phyloP scores from a whole-genome alignment of 495 filamentous ascomycete genomes.

The Filosporella fistucella region DNA sequence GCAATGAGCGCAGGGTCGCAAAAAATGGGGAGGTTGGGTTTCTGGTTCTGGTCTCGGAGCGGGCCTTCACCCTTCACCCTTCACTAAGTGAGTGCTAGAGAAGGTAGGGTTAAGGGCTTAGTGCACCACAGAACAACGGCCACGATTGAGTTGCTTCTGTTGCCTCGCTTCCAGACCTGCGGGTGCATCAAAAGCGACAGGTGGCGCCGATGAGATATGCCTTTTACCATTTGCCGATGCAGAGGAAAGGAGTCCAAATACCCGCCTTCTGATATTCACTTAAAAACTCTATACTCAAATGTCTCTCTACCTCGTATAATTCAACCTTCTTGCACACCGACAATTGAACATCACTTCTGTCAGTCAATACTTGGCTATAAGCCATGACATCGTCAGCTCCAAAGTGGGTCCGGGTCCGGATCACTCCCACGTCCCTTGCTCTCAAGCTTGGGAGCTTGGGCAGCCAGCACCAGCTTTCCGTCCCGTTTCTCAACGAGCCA shows the following conservation, averaged over 20 bases:
- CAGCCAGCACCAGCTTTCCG: background rate
- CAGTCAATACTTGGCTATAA: background rate
- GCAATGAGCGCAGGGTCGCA: background rate
- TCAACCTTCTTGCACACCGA: no score
- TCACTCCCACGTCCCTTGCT: background rate
- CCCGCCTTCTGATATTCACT: background rate
- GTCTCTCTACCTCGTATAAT: background rate
- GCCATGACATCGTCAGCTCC: no score
- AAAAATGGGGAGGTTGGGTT: background rate
- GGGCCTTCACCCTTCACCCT: background rate
- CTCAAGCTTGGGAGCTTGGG: background rate
- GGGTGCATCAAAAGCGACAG: background rate
- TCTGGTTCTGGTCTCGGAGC: background rate
- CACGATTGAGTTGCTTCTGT: conserved; percentile 3
- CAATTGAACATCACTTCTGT: background rate
- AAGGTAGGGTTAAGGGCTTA: background rate
- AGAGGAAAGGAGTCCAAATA: no score
- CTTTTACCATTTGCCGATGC: background rate
- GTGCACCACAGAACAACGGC: conserved; percentile 1
- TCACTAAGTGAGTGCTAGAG: no score
- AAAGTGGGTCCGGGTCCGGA: background rate
- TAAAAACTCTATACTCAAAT: background rate
- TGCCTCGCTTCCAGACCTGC: background rate
- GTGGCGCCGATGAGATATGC: background rate
- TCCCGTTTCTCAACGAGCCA: conserved; percentile 2